Evolutionary conservation across 768 basidiomycete genomes (phyloP), one percentile per base, ranked within the genome.

Genomic region (Pulveroboletus ravenelii): DNA sequence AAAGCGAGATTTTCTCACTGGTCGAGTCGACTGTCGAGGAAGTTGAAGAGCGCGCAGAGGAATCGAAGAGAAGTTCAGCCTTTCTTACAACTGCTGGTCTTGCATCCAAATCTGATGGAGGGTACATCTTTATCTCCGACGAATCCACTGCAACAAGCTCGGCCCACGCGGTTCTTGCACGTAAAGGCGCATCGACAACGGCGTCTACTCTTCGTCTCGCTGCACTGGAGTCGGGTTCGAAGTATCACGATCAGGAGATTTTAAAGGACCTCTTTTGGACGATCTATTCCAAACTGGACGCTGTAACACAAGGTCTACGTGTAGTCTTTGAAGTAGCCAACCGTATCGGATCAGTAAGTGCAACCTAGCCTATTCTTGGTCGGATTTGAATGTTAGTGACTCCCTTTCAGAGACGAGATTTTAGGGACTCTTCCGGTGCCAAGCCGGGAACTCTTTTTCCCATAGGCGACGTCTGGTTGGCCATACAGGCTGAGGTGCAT

Each of bases 211-310:
- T 93, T 50, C 78, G 90, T 36, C 74, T 89, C 25, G 76, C 84
- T 15, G 85, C 85, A 1, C 66, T 92, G 55, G 91, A 92, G 61
- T 81, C 84, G 7, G 80, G 84, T 15, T 72, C 82, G 0, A 87
- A 84, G 54, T 78, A 81, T 30, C 73, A 77, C 15, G 89, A 96
- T 59, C 89, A 91, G 52, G 93, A 95, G 62, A 87, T 88, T 13
- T 67, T 99, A 47, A 78, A 75, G 52, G 96, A 98, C 66, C 76
- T 99, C 32, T 98, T 98, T 68, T 98, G 95, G 95, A 96, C 95
- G 2, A 64, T 95, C 14, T 99, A 92, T 65, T 96, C 93, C 14
- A 98, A 99, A 68, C 62, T 99, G 41, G 87, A 93, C 62, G 96
- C 96, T 29, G 89, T 98, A 17, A 78, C 87, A 13, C 94, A 99